A percentile compares a stretch with the other conserved stretches of the same genome.
phyloP scores from a whole-genome alignment of 2,329 filamentous ascomycete species.

The Pseudogymnoascus sp. region DNA sequence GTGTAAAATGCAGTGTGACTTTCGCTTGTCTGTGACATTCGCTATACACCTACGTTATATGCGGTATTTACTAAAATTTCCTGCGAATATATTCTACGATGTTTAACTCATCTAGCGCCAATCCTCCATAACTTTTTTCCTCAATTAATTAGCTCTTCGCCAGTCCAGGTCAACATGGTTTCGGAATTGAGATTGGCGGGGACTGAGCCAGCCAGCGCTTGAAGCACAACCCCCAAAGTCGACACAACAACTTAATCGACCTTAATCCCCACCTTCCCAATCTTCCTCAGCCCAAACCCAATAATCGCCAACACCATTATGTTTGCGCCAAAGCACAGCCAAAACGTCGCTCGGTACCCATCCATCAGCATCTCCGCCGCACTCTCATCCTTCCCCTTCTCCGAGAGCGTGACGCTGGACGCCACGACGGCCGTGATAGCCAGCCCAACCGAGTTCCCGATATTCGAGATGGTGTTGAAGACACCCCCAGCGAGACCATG shows the following conservation, averaged over 20 bases:
- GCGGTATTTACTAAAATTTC: background rate
- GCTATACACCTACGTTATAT: no score
- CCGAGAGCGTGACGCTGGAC: conserved; percentile 35
- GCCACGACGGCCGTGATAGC: conserved; percentile 43
- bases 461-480: conserved; percentile 49
- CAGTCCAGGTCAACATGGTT: no score
- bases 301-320: conserved; percentile 30
- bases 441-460: conserved; percentile 45
- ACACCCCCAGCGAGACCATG: conserved; percentile 53
- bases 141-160: background rate
- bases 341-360: conserved; percentile 45
- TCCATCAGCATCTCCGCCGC: conserved; percentile 35
- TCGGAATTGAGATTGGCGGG: no score
- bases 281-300: conserved; percentile 33
- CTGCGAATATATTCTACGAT: background rate
- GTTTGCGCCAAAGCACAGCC: conserved; percentile 41
- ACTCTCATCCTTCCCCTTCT: conserved; percentile 21
- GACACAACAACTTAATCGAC: conserved; percentile 9
- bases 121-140: background rate
- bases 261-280: conserved; percentile 34
- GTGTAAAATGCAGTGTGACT: no score
- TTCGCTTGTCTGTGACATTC: no score
- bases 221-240: background rate
- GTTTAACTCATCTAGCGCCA: no score
- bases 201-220: background rate